Percentiles rank a stretch among this genome's conserved stretches.
Conservation (phyloP, 495 filamentous ascomycete species). For the Neurospora sp. region DNA sequence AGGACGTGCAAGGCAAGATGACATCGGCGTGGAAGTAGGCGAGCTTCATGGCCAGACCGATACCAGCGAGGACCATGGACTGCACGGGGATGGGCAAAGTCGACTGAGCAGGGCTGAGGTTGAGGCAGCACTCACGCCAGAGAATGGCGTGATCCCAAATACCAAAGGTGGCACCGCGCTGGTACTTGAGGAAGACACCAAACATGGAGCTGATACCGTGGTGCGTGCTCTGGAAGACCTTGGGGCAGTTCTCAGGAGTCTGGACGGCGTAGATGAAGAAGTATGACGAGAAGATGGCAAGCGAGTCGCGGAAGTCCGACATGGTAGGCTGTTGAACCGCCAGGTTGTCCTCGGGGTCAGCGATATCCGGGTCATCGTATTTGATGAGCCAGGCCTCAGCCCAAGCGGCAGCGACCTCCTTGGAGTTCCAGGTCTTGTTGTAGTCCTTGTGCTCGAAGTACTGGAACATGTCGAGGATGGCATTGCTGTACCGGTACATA, state of each 20-base stretch:
- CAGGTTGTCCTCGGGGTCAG: constrained; percentile 44
- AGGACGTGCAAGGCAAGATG: constrained; percentile 53
- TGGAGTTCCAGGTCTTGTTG: constrained; percentile 54
- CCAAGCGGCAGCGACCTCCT: constrained; percentile 51
- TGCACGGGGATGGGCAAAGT: constrained; percentile 29
- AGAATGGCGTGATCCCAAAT: constrained; percentile 63
- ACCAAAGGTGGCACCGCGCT: constrained; percentile 48
- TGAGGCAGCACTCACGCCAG: constrained; percentile 54
- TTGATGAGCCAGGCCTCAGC: constrained; percentile 51
- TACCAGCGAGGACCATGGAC: constrained; percentile 39
- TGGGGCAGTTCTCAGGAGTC: constrained; percentile 51
- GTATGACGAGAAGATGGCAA: constrained; percentile 56
- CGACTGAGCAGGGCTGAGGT: constrained; percentile 17
- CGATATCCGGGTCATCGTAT: constrained; percentile 41
- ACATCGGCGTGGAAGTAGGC: constrained; percentile 53
- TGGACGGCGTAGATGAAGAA: constrained; percentile 63
- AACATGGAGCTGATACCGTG: constrained; percentile 56
- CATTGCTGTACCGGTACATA: constrained; percentile 17
- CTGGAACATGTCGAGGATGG: constrained; percentile 14
- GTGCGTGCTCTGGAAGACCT: constrained; percentile 58
- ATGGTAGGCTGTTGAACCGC: constrained; percentile 50
- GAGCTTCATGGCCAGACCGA: constrained; percentile 14
- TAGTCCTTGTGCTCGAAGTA: constrained; percentile 37
- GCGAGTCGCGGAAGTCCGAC: constrained; percentile 42
- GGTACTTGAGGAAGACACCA: constrained; percentile 57